A percentile compares a stretch with the other conserved stretches of the same genome.
Evolutionary conservation across 495 filamentous ascomycete species (phyloP).

Genomic region (Neurospora tetraspora): DNA sequence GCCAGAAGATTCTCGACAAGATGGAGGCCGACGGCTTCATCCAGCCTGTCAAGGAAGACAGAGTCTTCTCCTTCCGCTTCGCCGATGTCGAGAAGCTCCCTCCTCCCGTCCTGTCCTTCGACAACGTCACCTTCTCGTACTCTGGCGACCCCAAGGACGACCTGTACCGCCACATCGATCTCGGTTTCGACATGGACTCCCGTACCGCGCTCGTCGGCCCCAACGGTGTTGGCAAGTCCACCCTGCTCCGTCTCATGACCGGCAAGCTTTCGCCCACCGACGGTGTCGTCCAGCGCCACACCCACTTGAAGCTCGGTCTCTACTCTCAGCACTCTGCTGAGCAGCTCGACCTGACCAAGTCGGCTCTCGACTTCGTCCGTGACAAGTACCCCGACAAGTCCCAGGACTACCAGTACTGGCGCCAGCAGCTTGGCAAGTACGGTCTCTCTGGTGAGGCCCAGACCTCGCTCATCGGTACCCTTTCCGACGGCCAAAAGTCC

Average conservation of each 20-base stretch:
- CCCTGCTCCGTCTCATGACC: slow-evolving; percentile 92
- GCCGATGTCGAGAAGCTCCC: slow-evolving; percentile 97
- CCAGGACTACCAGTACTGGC: slow-evolving; percentile 99
- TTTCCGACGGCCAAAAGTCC: slow-evolving; percentile 95
- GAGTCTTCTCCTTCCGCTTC: slow-evolving; percentile 96
- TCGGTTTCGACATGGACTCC: slow-evolving; percentile 99
- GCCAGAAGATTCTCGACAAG: slow-evolving; percentile 99
- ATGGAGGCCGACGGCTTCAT: slow-evolving; percentile 99
- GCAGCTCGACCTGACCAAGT: slow-evolving; percentile 97
- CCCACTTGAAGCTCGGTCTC: slow-evolving; percentile 93
- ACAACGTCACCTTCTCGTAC: slow-evolving; percentile 97
- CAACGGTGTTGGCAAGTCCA: slow-evolving; percentile 99
- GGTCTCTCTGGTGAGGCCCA: slow-evolving; percentile 86
- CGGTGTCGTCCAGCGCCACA: slow-evolving; percentile 80
- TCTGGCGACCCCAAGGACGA: slow-evolving; percentile 81
- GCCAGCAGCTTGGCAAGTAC: slow-evolving; percentile 91
- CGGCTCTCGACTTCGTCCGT: slow-evolving; percentile 90
- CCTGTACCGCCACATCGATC: slow-evolving; percentile 90
- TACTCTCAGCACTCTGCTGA: slow-evolving; percentile 98
- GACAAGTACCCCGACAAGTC: slow-evolving; percentile 83
- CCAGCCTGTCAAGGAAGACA: slow-evolving; percentile 73
- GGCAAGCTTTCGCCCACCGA: slow-evolving; percentile 80
- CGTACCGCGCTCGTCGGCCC: slow-evolving; percentile 94
- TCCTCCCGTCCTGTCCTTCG: slow-evolving; percentile 90
- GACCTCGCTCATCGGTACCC: slow-evolving; percentile 93